Base-by-base conservation (phyloP, 805 yeast genomes). In the Ogataea corticis region DNA sequence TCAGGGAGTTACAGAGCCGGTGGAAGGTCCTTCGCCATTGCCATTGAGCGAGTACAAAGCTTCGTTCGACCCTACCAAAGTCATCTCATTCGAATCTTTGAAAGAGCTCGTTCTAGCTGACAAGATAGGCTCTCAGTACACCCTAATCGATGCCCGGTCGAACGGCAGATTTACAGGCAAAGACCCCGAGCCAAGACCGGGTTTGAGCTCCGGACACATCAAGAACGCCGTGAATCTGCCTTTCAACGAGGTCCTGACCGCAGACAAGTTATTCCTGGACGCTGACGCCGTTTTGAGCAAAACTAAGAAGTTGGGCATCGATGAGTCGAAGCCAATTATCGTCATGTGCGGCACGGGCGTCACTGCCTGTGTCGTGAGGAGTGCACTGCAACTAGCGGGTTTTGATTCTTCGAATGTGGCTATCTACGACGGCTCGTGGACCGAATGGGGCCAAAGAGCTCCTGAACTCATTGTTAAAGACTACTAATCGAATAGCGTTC, bases 291-390 rank as follows among this genome's bases (percentile, higher is more conserved):
- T 92, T 31, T 47, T 61, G 6, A 58, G 66, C 13, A 62, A 80
- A 10, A 76, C 90, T 52, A 59, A 71, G 7, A 68, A 66, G 33
- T 63, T 75, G 33, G 68, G 56, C 10, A 55, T 73, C 30, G 63
- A 62, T 34, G 67, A 58, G 15, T 65, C 71, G 14, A 83, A 85
- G 57, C 91, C 88, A 11, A 80, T 87, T 15, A 80, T 94, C 40
- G 86, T 85, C 32, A 81, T 87, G 87, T 94, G 99, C 63, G 99
- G 98, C 23, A 85, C 97, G 0, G 99, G 98, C 37, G 97, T 94
- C 39, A 84, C 97, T 10, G 98, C 97, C 0, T 88, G 92, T 51
- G 82, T 94, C 33, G 75, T 92, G 37, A 85, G 87, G 65, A 70
- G 85, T 7, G 98, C 96, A 2, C 62, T 86, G 33, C 82, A 80